Conservation (phyloP, 2,329 filamentous ascomycete species). For the Orbilia oligospora region DNA sequence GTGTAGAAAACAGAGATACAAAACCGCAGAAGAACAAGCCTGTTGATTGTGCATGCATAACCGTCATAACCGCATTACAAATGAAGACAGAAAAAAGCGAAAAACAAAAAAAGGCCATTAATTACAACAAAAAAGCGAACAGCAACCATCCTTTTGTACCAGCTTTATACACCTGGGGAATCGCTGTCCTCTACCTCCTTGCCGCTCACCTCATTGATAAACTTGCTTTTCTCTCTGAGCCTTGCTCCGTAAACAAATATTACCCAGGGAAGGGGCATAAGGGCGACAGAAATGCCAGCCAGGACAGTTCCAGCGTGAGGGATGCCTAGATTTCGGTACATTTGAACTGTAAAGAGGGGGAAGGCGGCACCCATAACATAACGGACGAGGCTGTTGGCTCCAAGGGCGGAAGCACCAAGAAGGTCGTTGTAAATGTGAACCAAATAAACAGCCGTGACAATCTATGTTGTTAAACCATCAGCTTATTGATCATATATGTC, state of each 20-base stretch:
- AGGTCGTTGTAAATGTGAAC: slow-evolving; percentile 56
- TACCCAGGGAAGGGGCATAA: slow-evolving; percentile 72
- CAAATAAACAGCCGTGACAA: slow-evolving; percentile 51
- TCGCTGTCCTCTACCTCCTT: slow-evolving; percentile 28
- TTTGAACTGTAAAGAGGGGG: slow-evolving; percentile 75
- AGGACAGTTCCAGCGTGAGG: slow-evolving; percentile 68
- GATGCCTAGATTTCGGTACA: slow-evolving; percentile 68
- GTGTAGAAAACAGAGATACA: background rate
- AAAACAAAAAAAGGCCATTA: background rate
- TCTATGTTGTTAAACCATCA: slow-evolving; percentile 19
- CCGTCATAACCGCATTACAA: slow-evolving; percentile 14
- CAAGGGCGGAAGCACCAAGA: slow-evolving; percentile 64
- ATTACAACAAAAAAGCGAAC: background rate
- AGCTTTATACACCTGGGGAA: background rate
- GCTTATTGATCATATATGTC: slow-evolving; percentile 73
- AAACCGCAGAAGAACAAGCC: background rate
- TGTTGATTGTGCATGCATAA: background rate
- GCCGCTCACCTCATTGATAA: slow-evolving; percentile 28
- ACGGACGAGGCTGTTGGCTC: slow-evolving; percentile 74
- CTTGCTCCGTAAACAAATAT: slow-evolving; percentile 70
- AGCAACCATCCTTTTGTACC: background rate
- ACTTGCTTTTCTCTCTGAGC: slow-evolving; percentile 63
- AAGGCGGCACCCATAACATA: slow-evolving; percentile 74
- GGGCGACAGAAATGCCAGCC: slow-evolving; percentile 68
- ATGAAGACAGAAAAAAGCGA: background rate